These are phyloP conservation scores for Trichoderma endophyticum DNA, from an alignment of 2,329 filamentous ascomycete genomes.

Conservation along the genomic window DNA sequence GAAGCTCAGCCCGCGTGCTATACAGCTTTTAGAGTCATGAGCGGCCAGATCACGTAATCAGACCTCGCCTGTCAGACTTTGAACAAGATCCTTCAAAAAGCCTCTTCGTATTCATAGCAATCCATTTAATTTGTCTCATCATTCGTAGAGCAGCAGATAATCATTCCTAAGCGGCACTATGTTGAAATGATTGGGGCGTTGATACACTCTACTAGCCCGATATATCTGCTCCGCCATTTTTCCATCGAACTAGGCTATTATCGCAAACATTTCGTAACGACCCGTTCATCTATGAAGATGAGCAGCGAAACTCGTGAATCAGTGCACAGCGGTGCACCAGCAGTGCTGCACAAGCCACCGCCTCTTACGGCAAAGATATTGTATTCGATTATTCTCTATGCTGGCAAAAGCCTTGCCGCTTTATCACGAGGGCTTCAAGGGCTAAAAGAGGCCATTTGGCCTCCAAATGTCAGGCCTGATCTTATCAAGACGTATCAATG, in stretches of 20 bases:
- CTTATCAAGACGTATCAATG: background rate
- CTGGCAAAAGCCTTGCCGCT: background rate
- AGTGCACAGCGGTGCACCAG: background rate
- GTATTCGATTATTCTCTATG: background rate
- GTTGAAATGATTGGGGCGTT: background rate
- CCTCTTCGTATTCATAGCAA: too few species aligned
- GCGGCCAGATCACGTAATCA: too few species aligned
- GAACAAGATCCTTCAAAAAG: too few species aligned
- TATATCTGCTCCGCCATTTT: background rate
- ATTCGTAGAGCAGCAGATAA: too few species aligned
- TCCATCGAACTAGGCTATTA: background rate
- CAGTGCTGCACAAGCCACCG: background rate
- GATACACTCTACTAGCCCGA: fast-evolving
- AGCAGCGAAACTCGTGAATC: background rate
- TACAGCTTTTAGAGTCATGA: too few species aligned
- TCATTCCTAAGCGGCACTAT: too few species aligned
- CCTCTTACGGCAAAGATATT: background rate
- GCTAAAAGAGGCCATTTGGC: background rate
- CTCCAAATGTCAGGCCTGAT: background rate
- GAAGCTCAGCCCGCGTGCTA: too few species aligned
- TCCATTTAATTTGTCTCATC: too few species aligned
- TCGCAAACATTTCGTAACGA: background rate
- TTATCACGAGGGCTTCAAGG: background rate
- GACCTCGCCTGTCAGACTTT: too few species aligned
- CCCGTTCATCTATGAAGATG: background rate